Base-by-base conservation (phyloP, 495 filamentous ascomycete species). In the Daldinia childiae region DNA sequence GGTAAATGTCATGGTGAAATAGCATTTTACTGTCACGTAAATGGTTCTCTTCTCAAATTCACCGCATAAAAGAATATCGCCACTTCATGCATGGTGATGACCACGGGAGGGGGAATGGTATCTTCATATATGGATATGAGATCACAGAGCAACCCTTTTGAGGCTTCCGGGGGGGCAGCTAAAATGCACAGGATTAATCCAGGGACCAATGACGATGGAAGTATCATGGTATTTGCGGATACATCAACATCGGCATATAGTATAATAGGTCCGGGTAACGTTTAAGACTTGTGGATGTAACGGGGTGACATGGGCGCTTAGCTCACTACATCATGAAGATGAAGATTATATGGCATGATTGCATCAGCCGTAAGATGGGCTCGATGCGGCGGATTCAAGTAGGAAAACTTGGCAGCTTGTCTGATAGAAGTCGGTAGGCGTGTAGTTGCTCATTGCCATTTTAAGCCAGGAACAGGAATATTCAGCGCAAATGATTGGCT, bases 281-380 rank as follows among this genome's bases (percentile, higher is more conserved):
- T 58, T 12, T 54, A 43, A 21, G 32, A 17, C 43, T 62, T 32
- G 17, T 43, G 45, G 6, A 52, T 56, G 60, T 69, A 63, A 62
- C 62, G 30, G 56, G 50, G 66, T 55, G 45, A 57, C 43, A 73
- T 60, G 21, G 68, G 34, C 14, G 32, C 64, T 64, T 62, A 52
- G 58, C 36, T 34, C 52, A 69, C 74, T 74, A 71, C 71, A 76
- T 76, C 71, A 73, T 73, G 58, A 41, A 69, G 27, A 50, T 62
- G 54, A 27, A 54, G 19, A 41, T 62, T 56, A 43, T 55, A 64
- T 52, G 26, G 24, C 27, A 64, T 73, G 48, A 65, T 65, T 62
- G 56, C 65, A 66, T 73, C 70, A 69, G 55, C 51, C 56, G 56
- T 69, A 64, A 63, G 7, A 60, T 17, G 14, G 11, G 26, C n/a